Conservation (phyloP, 2,329 filamentous ascomycete species). For the Cladosporium austrohemisphaericum region DNA sequence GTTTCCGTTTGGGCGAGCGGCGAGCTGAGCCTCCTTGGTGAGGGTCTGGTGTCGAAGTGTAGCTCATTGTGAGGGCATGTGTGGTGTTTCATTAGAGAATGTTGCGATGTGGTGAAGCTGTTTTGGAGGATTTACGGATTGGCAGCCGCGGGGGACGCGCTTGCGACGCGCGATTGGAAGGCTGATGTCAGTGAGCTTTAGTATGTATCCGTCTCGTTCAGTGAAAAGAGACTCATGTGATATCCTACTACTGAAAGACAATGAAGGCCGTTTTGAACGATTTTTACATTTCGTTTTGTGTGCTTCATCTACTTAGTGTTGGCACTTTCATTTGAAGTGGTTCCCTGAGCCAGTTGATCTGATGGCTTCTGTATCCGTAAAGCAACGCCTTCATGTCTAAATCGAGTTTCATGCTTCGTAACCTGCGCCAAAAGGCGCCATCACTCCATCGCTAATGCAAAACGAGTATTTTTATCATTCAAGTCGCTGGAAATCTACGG, state of each 20-base stretch:
- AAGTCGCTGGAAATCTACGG: too few relatives aligned
- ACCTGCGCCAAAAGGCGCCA: conserved; percentile 12
- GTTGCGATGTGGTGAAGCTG: background rate
- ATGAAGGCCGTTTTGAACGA: too few relatives aligned
- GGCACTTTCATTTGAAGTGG: background rate
- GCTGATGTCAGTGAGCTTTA: too few relatives aligned
- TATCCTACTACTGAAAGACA: too few relatives aligned
- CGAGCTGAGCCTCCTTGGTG: conserved; percentile 16
- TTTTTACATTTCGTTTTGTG: too few relatives aligned
- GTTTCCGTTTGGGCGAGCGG: conserved; percentile 28
- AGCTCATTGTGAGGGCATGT: conserved; percentile 14
- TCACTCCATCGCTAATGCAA: conserved; percentile 13
- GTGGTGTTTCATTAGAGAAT: background rate
- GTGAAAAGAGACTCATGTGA: too few relatives aligned
- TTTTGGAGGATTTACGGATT: background rate
- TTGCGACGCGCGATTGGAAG: conserved; percentile 9
- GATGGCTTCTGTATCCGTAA: background rate
- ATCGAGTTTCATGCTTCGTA: conserved; percentile 11
- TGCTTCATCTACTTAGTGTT: background rate
- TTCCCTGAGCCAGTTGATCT: background rate
- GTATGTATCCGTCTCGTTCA: too few relatives aligned
- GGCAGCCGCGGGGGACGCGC: conserved; percentile 12
- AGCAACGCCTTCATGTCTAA: conserved; percentile 1
- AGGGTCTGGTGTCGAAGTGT: conserved; percentile 15
- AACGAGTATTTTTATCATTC: background rate